Base-by-base conservation (phyloP, 148 eudicot species). In the Dysphania ambrosioides region DNA sequence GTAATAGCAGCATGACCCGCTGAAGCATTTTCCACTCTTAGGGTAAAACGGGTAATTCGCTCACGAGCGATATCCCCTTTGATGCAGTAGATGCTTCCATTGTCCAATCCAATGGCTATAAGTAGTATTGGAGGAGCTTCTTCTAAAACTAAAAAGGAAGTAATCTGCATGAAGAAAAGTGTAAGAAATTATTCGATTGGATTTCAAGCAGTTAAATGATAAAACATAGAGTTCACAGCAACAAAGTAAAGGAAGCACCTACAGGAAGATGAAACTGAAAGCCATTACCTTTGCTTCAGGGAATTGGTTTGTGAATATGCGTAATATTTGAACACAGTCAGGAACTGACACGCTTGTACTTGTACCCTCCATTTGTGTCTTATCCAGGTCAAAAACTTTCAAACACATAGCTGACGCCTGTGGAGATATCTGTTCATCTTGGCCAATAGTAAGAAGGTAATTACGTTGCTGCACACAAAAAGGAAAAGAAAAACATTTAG, bases 1-100 rank as follows among this genome's bases (percentile, higher is more conserved):
- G 84, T 90, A 35, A 95, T 79, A 53, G 97, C 77, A 65, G 86
- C 86, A 42, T 75, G 79, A 44, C 84, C 79, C 75, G 84, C 86
- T 74, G 88, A 75, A 81, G 86, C 83, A 81, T 72, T 82, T 67
- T 88, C 87, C 78, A 92, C 93, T 80, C 86, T 83, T 75, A 95
- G 93, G 70, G 87, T 92, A 82, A 92, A 92, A 24, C 99, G 96
- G 35, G 89, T 87, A 75, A 95, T 95, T 40, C 94, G 85, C 73
- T 95, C 97, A 75, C 99, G 99, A 47, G 97, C 99, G 78, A 95
- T 85, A 79, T 95, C 99, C 40, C 99, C 97, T 87, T 85, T 90
- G 70, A 95, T 95, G 84, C 97, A 91, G 77, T 95, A 95, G 76
- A 95, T 89, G 81, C 90, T 84, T 55, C 97, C 99, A 78, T 89